phyloP scores from a whole-genome alignment of 2,329 filamentous ascomycete genomes.

The Escovopsis weberi region DNA sequence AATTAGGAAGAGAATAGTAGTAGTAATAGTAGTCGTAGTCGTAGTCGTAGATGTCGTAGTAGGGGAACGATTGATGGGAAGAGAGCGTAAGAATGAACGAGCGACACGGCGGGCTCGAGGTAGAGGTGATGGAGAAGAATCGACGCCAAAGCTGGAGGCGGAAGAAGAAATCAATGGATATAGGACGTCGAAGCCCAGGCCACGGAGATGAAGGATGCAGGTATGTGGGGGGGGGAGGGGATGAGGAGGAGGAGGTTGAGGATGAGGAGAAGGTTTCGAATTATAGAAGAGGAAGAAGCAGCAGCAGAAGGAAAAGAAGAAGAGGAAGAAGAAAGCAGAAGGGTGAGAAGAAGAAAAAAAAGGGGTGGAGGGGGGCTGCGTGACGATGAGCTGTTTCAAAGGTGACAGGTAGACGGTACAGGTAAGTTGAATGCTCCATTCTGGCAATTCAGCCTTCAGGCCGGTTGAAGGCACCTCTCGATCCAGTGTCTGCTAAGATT shows the following conservation, averaged over 20 bases:
- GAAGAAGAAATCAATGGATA: too few relatives aligned
- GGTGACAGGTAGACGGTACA: too few relatives aligned
- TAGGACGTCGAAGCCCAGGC: too few relatives aligned
- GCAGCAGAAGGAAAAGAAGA: neutral
- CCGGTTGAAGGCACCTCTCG: too few relatives aligned
- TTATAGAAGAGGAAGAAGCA: neutral
- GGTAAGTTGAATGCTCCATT: too few relatives aligned
- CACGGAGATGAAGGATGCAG: too few relatives aligned
- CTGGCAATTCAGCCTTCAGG: too few relatives aligned
- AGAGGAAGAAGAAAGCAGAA: neutral
- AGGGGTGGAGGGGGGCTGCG: neutral
- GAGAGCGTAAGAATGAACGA: constrained; percentile 7
- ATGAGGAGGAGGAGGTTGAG: neutral
- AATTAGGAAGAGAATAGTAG: neutral
- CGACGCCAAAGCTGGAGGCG: neutral
- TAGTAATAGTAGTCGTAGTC: constrained; percentile 2
- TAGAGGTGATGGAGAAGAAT: neutral
- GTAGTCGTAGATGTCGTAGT: neutral
- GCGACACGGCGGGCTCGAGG: constrained; percentile 5
- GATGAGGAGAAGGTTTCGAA: neutral
- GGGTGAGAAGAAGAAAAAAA: constrained; percentile 1
- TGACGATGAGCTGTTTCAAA: neutral
- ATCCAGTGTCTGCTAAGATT: too few relatives aligned
- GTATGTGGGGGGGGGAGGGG: too few relatives aligned
- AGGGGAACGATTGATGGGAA: too few relatives aligned